These are phyloP conservation scores for Rhodotorula babjevae DNA, from an alignment of 768 basidiomycete species.

Conservation along the genomic window DNA sequence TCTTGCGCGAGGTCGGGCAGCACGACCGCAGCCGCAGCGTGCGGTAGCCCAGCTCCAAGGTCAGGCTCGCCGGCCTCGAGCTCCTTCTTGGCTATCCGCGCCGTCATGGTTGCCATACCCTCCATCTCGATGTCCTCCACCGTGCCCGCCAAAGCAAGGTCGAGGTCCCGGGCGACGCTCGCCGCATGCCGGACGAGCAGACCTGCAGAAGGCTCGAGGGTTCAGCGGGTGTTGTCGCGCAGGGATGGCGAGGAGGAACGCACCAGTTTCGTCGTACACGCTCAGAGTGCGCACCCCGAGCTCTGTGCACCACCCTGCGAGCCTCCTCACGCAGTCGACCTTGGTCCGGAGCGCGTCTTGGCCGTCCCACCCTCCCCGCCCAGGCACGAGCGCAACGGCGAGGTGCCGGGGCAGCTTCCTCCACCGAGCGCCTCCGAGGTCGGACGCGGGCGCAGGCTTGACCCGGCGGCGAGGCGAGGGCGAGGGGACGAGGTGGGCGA, in stretches of 20 bases:
- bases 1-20: background rate
- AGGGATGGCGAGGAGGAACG: background rate
- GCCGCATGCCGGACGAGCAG: constrained; percentile 1
- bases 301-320: constrained; percentile 2
- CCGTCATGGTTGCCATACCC: background rate
- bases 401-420: constrained; percentile 25
- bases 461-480: background rate
- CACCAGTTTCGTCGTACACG: constrained; percentile 30
- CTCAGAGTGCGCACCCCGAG: constrained; percentile 9
- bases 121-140: no score
- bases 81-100: background rate
- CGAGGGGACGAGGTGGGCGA: background rate
- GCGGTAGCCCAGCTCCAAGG: no score
- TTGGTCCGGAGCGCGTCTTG: background rate
- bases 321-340: background rate
- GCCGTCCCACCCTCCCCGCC: background rate
- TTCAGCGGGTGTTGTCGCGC: no score
- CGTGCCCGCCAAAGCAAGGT: background rate
- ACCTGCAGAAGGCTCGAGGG: background rate
- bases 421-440: constrained; percentile 12
- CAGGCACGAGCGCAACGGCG: constrained; percentile 22
- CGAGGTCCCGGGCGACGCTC: background rate
- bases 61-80: no score
- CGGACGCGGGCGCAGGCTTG: background rate
- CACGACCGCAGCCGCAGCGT: no score